These are phyloP conservation scores for Scheffersomyces cryptocercus DNA, from an alignment of 1,139 yeast species.

Conservation along the genomic window DNA sequence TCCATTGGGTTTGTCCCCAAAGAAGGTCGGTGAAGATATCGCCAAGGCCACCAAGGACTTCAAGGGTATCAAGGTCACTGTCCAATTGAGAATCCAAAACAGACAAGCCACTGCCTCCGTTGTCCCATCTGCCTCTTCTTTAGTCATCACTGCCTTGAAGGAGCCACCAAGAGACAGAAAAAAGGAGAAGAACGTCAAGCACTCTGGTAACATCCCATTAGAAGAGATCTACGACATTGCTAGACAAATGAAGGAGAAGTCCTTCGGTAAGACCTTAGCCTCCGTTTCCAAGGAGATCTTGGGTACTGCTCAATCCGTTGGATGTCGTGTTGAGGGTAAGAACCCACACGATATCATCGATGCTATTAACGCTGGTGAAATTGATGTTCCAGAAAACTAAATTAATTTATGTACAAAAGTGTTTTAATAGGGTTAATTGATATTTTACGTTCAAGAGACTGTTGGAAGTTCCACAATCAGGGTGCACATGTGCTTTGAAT, in stretches of 20 bases:
- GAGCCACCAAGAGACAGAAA: conserved; percentile 99
- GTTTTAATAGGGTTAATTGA: conserved; percentile 38
- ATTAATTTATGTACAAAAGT: conserved; percentile 36
- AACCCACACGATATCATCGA: conserved; percentile 99
- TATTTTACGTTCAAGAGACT: conserved; percentile 13
- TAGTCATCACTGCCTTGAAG: conserved; percentile 98
- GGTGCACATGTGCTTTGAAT: too few relatives aligned
- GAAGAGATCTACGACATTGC: conserved; percentile 97
- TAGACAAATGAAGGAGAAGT: conserved; percentile 95
- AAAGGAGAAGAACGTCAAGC: conserved; percentile 99
- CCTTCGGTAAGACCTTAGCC: conserved; percentile 96
- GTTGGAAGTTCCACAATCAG: background rate
- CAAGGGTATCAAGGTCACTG: conserved; percentile 99
- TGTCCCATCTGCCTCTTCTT: conserved; percentile 99
- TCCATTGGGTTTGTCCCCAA: conserved; percentile 99
- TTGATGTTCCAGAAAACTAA: conserved; percentile 92
- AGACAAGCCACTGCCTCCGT: conserved; percentile 99
- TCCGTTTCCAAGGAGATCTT: conserved; percentile 98
- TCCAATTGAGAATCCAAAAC: conserved; percentile 98
- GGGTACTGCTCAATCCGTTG: conserved; percentile 99
- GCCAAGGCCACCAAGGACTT: conserved; percentile 99
- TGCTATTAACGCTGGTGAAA: conserved; percentile 97
- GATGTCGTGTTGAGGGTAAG: conserved; percentile 98
- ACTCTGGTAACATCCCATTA: conserved; percentile 97
- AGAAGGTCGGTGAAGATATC: conserved; percentile 99